Base-by-base conservation (phyloP, 129 eudicot genomes). In the Rutidosis leptorrhynchoides region DNA sequence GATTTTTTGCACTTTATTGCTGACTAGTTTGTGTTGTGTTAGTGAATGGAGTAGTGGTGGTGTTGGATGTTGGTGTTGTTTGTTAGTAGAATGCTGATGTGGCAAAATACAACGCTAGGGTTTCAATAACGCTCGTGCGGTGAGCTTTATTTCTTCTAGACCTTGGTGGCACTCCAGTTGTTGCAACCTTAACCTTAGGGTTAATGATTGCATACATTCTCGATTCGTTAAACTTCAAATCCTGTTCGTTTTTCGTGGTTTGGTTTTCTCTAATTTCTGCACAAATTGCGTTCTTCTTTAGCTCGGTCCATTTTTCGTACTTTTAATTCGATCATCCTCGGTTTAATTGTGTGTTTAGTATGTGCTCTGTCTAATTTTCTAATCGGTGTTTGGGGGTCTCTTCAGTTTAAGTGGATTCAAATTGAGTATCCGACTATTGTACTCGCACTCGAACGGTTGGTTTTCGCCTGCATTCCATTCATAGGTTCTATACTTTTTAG, bases 371-470 rank as follows among this genome's bases (percentile, higher is more conserved):
- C 88, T 40, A 94, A 84, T 65, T 94, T 94, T 73, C 32, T 89
- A 29, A 71, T 94, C 7, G 99, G 97, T 0, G 95, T 89, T 12
- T 94, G 99, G 99, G 95, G 86, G n/a, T 94, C 99, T 21, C 83
- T 94, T 40, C 97, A 94, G 86, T 94, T 89, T 73, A 94, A 89
- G 80, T 94, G 95, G 95, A 84, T 94, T 70, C 97, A 89, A 15
- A 80, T 94, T 2, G 99, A 94, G 82, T 77, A 94, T 29, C 97
- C 99, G 27, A 62, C 93, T 7, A 83, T 94, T 20, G 97, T 84
- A 4, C 71, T 94, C 2, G 90, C 99, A 11, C 84, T 94, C 1
- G 99, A 94, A 74, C 87, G 95, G 22, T 70, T 94, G 11, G 62
- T 94, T 7, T 94, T 94, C 64, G 93, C 99, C 20, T 89, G 93